A percentile compares a stretch with the other conserved stretches of the same genome.
These are phyloP conservation scores for Phytophthora litchii DNA, from an alignment of 352 stramenopile species.

Conservation along the genomic window DNA sequence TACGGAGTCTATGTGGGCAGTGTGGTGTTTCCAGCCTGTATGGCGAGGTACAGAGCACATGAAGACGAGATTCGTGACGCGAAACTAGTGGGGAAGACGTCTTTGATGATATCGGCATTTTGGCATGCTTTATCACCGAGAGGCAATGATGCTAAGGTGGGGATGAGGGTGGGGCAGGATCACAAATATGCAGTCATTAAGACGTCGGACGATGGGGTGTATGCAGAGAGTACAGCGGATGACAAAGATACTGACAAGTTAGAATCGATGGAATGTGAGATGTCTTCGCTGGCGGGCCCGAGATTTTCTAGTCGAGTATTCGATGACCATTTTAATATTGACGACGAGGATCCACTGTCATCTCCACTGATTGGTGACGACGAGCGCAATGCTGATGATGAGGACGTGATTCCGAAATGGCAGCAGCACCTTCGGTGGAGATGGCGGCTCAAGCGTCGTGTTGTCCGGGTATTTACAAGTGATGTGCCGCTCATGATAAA, in stretches of 20 bases:
- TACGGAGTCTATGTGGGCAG: slow-evolving; percentile 69
- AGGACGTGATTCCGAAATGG: slow-evolving; percentile 64
- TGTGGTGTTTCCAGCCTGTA: slow-evolving; percentile 61
- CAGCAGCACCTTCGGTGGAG: slow-evolving; percentile 76
- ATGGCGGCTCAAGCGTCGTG: slow-evolving; percentile 61
- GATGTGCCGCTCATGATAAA: slow-evolving; percentile 54
- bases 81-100: slow-evolving; percentile 22
- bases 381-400: slow-evolving; percentile 35
- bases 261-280: slow-evolving; percentile 19
- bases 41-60: slow-evolving; percentile 36
- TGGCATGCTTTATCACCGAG: slow-evolving; percentile 70
- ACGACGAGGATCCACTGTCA: slow-evolving; percentile 54
- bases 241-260: slow-evolving; percentile 5
- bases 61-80: slow-evolving; percentile 16
- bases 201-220: slow-evolving; percentile 24
- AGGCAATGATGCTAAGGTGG: slow-evolving; percentile 15
- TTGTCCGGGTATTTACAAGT: slow-evolving; percentile 49
- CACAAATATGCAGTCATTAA: slow-evolving; percentile 58
- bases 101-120: slow-evolving; percentile 70
- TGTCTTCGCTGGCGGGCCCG: slow-evolving; percentile 30
- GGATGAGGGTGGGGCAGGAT: slow-evolving; percentile 16
- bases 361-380: slow-evolving; percentile 66
- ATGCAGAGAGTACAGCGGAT: slow-evolving; percentile 17
- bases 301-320: slow-evolving; percentile 56
- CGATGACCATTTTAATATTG: slow-evolving; percentile 68